Evolutionary conservation across 306 rosid species (phyloP).

Genomic region (Rosa multiflora): DNA sequence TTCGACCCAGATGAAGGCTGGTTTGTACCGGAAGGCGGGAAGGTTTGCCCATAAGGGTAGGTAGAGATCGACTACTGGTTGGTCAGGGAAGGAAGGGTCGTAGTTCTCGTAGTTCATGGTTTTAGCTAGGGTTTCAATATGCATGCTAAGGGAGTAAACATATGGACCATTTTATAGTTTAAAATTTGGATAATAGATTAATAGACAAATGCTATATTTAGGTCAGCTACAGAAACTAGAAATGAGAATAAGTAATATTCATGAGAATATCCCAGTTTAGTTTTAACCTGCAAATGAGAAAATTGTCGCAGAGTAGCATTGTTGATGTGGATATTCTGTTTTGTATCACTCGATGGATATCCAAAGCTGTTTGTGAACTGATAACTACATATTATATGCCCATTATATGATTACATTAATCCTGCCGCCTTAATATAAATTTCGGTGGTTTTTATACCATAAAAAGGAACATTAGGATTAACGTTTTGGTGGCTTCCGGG

Average conservation of each 20-base stretch:
- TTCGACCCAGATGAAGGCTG: conserved; percentile 74
- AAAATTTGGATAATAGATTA: too few species aligned
- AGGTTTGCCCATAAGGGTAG: conserved; percentile 67
- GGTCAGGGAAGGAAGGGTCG: conserved; percentile 79
- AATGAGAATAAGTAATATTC: conserved; percentile 46
- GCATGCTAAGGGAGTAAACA: background rate
- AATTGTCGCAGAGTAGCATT: background rate
- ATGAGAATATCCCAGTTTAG: conserved; percentile 44
- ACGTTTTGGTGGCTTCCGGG: background rate
- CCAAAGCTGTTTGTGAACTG: background rate
- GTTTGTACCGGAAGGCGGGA: conserved; percentile 60
- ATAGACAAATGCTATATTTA: background rate
- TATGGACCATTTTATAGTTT: conserved; percentile 29
- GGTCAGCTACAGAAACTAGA: conserved; percentile 24
- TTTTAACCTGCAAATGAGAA: background rate
- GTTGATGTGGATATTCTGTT: background rate
- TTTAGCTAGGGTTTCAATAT: background rate
- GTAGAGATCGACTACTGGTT: conserved; percentile 76
- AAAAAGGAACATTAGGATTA: background rate
- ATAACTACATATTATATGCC: background rate
- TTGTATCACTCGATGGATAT: background rate
- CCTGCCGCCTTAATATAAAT: background rate
- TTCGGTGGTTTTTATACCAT: background rate
- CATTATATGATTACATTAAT: background rate
- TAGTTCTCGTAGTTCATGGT: conserved; percentile 66